Evolutionary conservation across 2,329 filamentous ascomycete genomes (phyloP).

Genomic region (Leptographium procerum): DNA sequence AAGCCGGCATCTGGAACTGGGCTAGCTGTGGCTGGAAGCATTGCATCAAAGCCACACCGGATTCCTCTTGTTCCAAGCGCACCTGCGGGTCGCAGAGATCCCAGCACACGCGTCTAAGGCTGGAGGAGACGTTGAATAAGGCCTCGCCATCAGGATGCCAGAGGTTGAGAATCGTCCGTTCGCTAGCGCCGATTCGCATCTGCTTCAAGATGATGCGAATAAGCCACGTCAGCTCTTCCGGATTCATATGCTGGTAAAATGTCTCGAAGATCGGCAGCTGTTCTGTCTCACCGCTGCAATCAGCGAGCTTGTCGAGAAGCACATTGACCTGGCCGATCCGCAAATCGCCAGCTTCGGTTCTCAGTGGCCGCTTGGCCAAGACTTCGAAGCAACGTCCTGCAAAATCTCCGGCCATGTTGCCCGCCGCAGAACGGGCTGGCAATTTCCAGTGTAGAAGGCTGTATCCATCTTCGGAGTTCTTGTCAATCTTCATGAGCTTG

Average conservation of each 20-base stretch:
- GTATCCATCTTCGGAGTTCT: constrained; percentile 77
- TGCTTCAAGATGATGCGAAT: constrained; percentile 84
- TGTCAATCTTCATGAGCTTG: constrained; percentile 83
- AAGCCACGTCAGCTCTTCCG: constrained; percentile 87
- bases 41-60: constrained; percentile 73
- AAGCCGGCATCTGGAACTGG: constrained; percentile 73
- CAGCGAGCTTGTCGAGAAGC: constrained; percentile 66
- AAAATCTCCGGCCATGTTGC: constrained; percentile 76
- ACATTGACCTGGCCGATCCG: constrained; percentile 83
- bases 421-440: constrained; percentile 54
- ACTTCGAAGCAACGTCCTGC: constrained; percentile 81
- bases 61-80: constrained; percentile 63
- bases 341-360: constrained; percentile 63
- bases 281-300: constrained; percentile 67
- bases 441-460: constrained; percentile 87
- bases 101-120: constrained; percentile 85
- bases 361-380: constrained; percentile 71
- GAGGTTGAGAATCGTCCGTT: constrained; percentile 74
- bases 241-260: constrained; percentile 86
- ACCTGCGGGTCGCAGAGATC: constrained; percentile 67
- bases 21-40: constrained; percentile 95
- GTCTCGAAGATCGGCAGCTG: constrained; percentile 70
- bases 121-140: constrained; percentile 84
- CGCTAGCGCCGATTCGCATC: constrained; percentile 64
- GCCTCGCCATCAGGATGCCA: constrained; percentile 72